Base-by-base conservation (phyloP, 1,284 basidiomycete genomes). In the Bjerkandera adusta region DNA sequence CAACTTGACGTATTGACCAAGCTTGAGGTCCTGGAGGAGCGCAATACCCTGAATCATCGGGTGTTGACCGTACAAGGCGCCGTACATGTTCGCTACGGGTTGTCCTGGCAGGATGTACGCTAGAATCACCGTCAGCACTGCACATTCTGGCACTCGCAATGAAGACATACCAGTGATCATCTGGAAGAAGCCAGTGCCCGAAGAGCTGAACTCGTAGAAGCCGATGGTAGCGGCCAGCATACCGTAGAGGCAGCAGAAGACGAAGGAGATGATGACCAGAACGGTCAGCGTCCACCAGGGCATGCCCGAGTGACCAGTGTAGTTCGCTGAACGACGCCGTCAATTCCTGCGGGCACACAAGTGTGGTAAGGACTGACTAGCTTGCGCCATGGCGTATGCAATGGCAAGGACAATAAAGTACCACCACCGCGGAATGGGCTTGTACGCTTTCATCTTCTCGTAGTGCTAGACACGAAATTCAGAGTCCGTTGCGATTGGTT, bases 361-460 rank as follows among this genome's bases (percentile, higher is more conserved):
- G n/a, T 2, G 24, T 25, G 18, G 24, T 11, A 2, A 25, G 13
- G 12, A 55, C 45, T 21, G 32, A 57, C 56, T 64, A 24, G 58
- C 62, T 54, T 64, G 69, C 0, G 73, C 75, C 64, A 76, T 76
- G 4, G 69, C 68, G 52, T 77, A 70, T 32, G 72, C 72, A 18
- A 43, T 65, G 8, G 68, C 44, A 30, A 81, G 70, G 5, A 76
- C 64, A 13, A 64, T 52, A 20, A 72, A 57, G 62, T 81, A 85
- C 79, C 81, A 83, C 75, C 76, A 81, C 64, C 74, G 73, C 3
- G 79, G 80, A 3, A 80, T 77, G 50, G 77, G 76, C 39, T 67
- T 66, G 64, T 83, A 83, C 8, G 69, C 60, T 64, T 78, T 77
- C 79, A 83, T 83, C 65, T 81, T 78, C 51, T 69, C 66, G 25